Evolutionary conservation across 106 monocot genomes (phyloP).

Genomic region (Apostasia shenzhenica): DNA sequence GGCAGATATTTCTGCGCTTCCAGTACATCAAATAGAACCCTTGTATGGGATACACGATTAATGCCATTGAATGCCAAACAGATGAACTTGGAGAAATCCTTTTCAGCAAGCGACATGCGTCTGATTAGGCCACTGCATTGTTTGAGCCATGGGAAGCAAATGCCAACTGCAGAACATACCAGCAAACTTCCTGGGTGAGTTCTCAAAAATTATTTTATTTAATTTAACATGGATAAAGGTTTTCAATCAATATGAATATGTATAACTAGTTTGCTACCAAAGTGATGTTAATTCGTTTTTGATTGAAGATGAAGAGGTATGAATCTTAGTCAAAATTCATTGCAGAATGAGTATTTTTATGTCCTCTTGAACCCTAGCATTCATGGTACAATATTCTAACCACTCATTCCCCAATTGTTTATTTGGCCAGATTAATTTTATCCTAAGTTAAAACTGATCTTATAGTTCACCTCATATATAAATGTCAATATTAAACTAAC

Average conservation of each 20-base stretch:
- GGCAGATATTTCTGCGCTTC: slow-evolving; percentile 83
- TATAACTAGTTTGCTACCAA: neutral
- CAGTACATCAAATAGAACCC: slow-evolving; percentile 67
- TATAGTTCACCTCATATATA: no score
- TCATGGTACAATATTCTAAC: no score
- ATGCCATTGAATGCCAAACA: slow-evolving; percentile 39
- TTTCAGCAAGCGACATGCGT: slow-evolving; percentile 15
- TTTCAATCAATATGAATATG: neutral
- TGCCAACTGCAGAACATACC: slow-evolving; percentile 70
- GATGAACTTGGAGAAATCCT: slow-evolving; percentile 11
- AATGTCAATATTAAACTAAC: no score
- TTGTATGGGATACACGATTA: slow-evolving; percentile 82
- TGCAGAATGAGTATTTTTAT: neutral
- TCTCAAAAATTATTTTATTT: neutral
- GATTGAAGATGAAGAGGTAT: neutral
- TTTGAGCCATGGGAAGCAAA: slow-evolving; percentile 72
- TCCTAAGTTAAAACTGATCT: no score
- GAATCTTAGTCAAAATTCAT: neutral
- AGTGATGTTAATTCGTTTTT: neutral
- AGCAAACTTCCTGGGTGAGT: slow-evolving; percentile 74
- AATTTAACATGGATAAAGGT: neutral
- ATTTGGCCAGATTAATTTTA: no score
- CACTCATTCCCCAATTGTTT: no score
- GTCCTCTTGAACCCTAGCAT: neutral
- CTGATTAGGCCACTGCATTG: slow-evolving; percentile 71